Evolutionary conservation across 1,284 basidiomycete species (phyloP).

Genomic region (Takashimella koratensis): DNA sequence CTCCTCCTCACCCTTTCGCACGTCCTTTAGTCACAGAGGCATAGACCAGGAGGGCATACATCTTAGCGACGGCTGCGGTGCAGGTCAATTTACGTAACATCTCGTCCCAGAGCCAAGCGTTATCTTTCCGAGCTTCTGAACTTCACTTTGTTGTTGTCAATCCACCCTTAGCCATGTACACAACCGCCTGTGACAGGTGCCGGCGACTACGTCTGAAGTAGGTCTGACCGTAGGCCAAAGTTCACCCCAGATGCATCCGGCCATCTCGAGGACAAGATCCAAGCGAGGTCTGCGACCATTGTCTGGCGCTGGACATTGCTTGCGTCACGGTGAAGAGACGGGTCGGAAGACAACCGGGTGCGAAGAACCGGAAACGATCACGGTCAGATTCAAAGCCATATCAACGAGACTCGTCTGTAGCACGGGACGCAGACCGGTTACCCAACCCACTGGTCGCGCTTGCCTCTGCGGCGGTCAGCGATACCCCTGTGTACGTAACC

Average conservation of each 20-base stretch:
- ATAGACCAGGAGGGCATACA: too few species aligned
- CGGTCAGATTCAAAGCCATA: not conserved
- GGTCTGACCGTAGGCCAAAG: not conserved
- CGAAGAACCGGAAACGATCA: constrained; percentile 13
- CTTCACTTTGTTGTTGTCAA: too few species aligned
- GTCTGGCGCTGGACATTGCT: not conserved
- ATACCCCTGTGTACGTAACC: not conserved
- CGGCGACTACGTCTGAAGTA: constrained; percentile 12
- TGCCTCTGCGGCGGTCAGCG: constrained; percentile 13
- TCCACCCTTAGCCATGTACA: too few species aligned
- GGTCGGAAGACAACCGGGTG: constrained; percentile 15
- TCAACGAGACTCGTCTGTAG: not conserved
- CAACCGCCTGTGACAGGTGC: constrained; percentile 18
- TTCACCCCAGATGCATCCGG: constrained; percentile 11
- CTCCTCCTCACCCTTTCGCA: too few species aligned
- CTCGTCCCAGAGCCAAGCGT: too few species aligned
- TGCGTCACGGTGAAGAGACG: constrained; percentile 14
- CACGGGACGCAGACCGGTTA: constrained; percentile 11
- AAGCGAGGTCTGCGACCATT: constrained; percentile 13
- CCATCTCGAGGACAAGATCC: constrained; percentile 8
- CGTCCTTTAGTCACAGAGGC: too few species aligned
- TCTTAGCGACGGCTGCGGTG: too few species aligned
- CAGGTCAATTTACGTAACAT: too few species aligned
- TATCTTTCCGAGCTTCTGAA: too few species aligned
- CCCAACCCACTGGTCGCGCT: constrained; percentile 16